Evolutionary conservation across 1,284 basidiomycete species (phyloP).

Genomic region (Ganoderma sinense): DNA sequence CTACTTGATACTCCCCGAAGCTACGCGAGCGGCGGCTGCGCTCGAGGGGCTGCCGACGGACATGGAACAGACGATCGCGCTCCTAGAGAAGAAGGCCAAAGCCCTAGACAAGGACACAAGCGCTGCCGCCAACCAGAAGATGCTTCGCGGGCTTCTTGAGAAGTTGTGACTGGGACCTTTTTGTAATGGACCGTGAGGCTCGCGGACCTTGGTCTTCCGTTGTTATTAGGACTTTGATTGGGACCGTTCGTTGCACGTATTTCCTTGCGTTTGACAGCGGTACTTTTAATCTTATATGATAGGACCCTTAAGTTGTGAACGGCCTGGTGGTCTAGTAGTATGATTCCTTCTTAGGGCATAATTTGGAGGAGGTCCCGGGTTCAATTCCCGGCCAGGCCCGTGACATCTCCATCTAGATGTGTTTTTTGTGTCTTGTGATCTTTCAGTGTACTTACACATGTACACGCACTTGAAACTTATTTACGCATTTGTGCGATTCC

Average conservation of each 20-base stretch:
- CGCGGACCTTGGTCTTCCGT: not conserved
- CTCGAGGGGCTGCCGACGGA: slow-evolving; percentile 51
- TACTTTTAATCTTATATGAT: too few relatives aligned
- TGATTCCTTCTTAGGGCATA: slow-evolving; percentile 29
- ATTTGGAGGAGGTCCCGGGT: slow-evolving; percentile 84
- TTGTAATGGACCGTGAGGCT: not conserved
- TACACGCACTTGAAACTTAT: too few relatives aligned
- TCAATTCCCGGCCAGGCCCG: slow-evolving; percentile 86
- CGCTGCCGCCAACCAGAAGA: slow-evolving; percentile 45
- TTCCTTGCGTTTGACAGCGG: too few relatives aligned
- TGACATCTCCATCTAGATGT: too few relatives aligned
- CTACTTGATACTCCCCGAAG: slow-evolving; percentile 34
- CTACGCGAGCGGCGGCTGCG: slow-evolving; percentile 43
- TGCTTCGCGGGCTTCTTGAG: slow-evolving; percentile 41
- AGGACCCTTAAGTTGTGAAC: not conserved
- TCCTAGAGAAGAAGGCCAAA: slow-evolving; percentile 54
- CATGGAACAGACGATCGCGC: slow-evolving; percentile 50
- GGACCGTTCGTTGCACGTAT: too few relatives aligned
- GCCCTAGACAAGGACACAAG: slow-evolving; percentile 49
- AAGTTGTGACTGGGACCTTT: slow-evolving; percentile 29
- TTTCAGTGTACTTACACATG: too few relatives aligned
- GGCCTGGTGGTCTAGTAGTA: slow-evolving; percentile 33
- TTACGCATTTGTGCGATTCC: too few relatives aligned
- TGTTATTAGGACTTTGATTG: too few relatives aligned
- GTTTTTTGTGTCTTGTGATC: not conserved